A percentile compares a stretch with the other conserved stretches of the same genome.
These are phyloP conservation scores for Paraconiothyrium sp. DNA, from an alignment of 2,329 filamentous ascomycete species.

Conservation along the genomic window DNA sequence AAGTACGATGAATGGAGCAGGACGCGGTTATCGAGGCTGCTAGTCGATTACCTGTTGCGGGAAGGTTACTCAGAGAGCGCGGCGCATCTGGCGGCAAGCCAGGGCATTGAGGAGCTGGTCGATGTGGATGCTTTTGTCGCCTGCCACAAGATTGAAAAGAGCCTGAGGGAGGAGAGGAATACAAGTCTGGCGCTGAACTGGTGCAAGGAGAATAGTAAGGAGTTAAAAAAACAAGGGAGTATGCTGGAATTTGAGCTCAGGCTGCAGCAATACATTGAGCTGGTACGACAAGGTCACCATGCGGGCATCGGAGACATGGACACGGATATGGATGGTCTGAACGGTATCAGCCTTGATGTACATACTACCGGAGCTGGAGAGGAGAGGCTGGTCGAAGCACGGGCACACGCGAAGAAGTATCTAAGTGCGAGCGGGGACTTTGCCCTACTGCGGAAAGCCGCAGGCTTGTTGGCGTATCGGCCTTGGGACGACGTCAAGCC, in stretches of 20 bases:
- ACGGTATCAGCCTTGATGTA: slow-evolving; percentile 69
- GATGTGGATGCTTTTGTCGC: slow-evolving; percentile 88
- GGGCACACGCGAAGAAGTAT: slow-evolving; percentile 82
- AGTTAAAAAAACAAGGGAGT: slow-evolving; percentile 86
- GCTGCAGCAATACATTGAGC: slow-evolving; percentile 93
- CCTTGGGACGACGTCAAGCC: slow-evolving; percentile 68
- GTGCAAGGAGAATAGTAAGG: slow-evolving; percentile 94
- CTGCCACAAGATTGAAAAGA: slow-evolving; percentile 80
- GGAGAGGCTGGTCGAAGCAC: slow-evolving; percentile 76
- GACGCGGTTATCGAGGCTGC: slow-evolving; percentile 78
- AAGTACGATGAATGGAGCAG: slow-evolving; percentile 93
- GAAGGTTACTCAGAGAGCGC: slow-evolving; percentile 85
- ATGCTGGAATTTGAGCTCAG: slow-evolving; percentile 93
- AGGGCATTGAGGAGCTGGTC: slow-evolving; percentile 80
- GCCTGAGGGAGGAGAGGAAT: slow-evolving; percentile 71
- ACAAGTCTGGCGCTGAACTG: slow-evolving; percentile 84
- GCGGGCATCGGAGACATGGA: slow-evolving; percentile 37
- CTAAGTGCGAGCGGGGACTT: slow-evolving; percentile 75
- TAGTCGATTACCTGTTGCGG: slow-evolving; percentile 92
- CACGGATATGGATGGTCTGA: slow-evolving; percentile 57
- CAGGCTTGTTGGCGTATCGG: slow-evolving; percentile 80
- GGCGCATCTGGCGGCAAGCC: slow-evolving; percentile 75
- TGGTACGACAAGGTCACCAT: slow-evolving; percentile 70
- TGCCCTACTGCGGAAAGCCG: slow-evolving; percentile 76
- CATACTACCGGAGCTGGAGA: slow-evolving; percentile 38